Percentiles rank a stretch among this genome's conserved stretches.
These are phyloP conservation scores for Boeremia exigua DNA, from an alignment of 2,329 filamentous ascomycete species.

Conservation along the genomic window DNA sequence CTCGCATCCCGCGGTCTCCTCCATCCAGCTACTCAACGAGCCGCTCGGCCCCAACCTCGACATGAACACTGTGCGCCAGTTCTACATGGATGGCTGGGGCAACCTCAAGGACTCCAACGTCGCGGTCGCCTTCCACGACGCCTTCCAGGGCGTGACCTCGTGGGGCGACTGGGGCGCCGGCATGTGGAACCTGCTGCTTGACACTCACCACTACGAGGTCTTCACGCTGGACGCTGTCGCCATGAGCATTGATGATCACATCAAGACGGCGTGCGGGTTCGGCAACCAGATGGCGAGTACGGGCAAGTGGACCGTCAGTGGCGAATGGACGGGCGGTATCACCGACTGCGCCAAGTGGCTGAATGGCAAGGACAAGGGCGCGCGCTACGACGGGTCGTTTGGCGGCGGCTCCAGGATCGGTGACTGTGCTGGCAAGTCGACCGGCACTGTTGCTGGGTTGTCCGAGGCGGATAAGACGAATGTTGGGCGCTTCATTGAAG, in stretches of 20 bases:
- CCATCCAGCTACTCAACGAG: conserved; percentile 58
- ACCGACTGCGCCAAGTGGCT: conserved; percentile 58
- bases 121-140: conserved; percentile 55
- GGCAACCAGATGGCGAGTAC: conserved; percentile 54
- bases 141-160: conserved; percentile 52
- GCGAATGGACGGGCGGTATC: conserved; percentile 56
- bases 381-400: conserved; percentile 54
- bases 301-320: conserved; percentile 55
- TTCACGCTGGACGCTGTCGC: conserved; percentile 49
- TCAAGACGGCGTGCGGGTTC: conserved; percentile 53
- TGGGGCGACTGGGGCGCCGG: conserved; percentile 55
- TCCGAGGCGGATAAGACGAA: conserved; percentile 52
- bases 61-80: conserved; percentile 52
- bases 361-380: conserved; percentile 55
- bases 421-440: conserved; percentile 53
- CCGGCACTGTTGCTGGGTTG: conserved; percentile 51
- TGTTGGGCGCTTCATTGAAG: conserved; percentile 54
- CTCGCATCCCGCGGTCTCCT: conserved; percentile 52
- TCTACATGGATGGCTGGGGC: conserved; percentile 58
- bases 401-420: conserved; percentile 49
- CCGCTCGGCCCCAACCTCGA: conserved; percentile 52
- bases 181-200: conserved; percentile 53
- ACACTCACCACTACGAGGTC: conserved; percentile 58
- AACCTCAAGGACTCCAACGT: conserved; percentile 51
- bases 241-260: conserved; percentile 48